Evolutionary conservation across 306 rosid genomes (phyloP), one percentile per base, ranked within the genome.

Genomic region (Vigna trinervia): DNA sequence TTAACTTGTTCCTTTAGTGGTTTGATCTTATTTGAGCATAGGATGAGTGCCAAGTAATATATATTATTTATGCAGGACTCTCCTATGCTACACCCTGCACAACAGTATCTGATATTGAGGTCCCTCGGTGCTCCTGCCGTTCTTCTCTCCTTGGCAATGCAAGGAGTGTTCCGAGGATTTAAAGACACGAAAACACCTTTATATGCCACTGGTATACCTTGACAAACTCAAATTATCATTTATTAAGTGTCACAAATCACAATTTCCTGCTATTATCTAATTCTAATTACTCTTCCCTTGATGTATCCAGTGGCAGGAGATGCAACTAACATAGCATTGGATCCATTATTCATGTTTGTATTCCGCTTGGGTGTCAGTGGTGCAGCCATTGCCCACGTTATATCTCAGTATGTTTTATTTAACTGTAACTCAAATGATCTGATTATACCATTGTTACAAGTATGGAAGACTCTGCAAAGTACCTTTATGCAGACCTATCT

Each of bases 41-140:
- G 8, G 48, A 59, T 73, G 67, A 74, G 58, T 48, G 57, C 46
- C 23, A 14, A 60, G 30, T 15, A 61, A 51, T 23, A 38, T 57
- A 3, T 34, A 34, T 22, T 58, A 73, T 81, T 56, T 84, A 34
- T 81, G n/a, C 88, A 94, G 98, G 93, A 88, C 81, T 94, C 98
- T 2, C 88, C 88, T 8, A 94, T 94, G 97, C 80, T 92, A 83
- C 86, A 79, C 52, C 88, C 95, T 22, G 98, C 98, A 22, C 83
- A 72, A 46, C 90, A 69, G 77, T 94, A 94, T 84, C 87, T 94
- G 83, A 92, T 77, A 74, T 82, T 94, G 84, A 85, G 97, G 85
- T 89, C 98, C 10, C 92, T 94, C 20, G 98, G 98, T 71, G 98
- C 98, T 80, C 98, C 98, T 39, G 97, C 97, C 1, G 95, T 94